Percentiles rank a stretch among this genome's conserved stretches.
Evolutionary conservation across 371 early-diverging fungal genomes (phyloP).

Genomic region (Furculomyces boomerangus): DNA sequence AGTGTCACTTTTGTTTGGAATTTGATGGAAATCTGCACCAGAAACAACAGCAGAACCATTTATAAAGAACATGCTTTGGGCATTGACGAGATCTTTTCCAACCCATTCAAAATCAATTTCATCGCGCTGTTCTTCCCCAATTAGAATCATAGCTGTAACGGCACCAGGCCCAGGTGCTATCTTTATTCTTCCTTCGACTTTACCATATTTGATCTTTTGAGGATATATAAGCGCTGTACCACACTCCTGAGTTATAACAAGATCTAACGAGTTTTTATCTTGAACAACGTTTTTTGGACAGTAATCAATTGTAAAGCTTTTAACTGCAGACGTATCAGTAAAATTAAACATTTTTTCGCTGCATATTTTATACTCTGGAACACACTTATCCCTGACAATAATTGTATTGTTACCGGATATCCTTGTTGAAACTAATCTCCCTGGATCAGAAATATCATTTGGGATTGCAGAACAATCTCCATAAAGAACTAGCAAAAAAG

Average conservation of each 20-base stretch:
- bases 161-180: conserved; percentile 26
- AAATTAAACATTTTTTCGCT: too few relatives aligned
- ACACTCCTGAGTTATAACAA: conserved; percentile 16
- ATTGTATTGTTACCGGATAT: too few relatives aligned
- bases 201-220: conserved; percentile 11
- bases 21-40: conserved; percentile 21
- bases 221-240: conserved; percentile 16
- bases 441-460: too few relatives aligned
- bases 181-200: conserved; percentile 16
- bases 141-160: conserved; percentile 45
- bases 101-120: conserved; percentile 58
- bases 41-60: conserved; percentile 27
- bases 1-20: conserved; percentile 2
- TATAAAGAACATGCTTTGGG: conserved; percentile 46
- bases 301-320: conserved; percentile 5
- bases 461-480: too few relatives aligned
- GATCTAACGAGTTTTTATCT: conserved; percentile 3
- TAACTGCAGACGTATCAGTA: too few relatives aligned
- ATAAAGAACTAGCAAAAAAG: too few relatives aligned
- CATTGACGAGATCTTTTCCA: conserved; percentile 27
- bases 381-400: too few relatives aligned
- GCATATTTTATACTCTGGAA: too few relatives aligned
- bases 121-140: conserved; percentile 28
- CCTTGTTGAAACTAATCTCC: too few relatives aligned
- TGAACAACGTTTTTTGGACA: conserved; percentile 15